These are phyloP conservation scores for Hypoxylon sp. DNA, from an alignment of 2,329 filamentous ascomycete genomes.

Conservation along the genomic window DNA sequence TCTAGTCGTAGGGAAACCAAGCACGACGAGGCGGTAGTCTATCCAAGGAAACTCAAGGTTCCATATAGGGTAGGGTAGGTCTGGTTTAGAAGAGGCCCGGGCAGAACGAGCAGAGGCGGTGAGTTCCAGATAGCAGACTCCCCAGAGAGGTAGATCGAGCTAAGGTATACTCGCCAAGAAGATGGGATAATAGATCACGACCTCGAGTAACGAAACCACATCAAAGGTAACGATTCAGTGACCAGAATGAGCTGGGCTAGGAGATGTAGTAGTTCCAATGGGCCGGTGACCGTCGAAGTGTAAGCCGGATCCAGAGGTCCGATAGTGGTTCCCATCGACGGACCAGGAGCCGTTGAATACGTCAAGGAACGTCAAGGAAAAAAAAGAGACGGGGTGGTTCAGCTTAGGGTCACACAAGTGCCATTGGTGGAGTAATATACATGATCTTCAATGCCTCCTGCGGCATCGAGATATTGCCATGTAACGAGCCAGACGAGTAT, in stretches of 20 bases:
- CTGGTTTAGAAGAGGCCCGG: slow-evolving; percentile 16
- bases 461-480: slow-evolving; percentile 42
- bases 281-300: slow-evolving; percentile 23
- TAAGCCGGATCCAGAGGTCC: slow-evolving; percentile 40
- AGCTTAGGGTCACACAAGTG: slow-evolving; percentile 39
- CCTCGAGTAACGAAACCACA: slow-evolving; percentile 16
- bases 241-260: slow-evolving; percentile 9
- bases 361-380: neutral
- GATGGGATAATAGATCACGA: slow-evolving; percentile 14
- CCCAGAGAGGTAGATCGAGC: slow-evolving; percentile 8
- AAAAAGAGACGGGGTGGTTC: slow-evolving; percentile 21
- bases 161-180: slow-evolving; percentile 23
- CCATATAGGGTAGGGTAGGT: slow-evolving; percentile 23
- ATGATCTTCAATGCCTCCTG: slow-evolving; percentile 44
- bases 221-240: slow-evolving; percentile 16
- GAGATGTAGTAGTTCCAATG: slow-evolving; percentile 25
- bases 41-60: slow-evolving; percentile 26
- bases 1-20: slow-evolving; percentile 14
- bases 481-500: slow-evolving; percentile 13
- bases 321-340: slow-evolving; percentile 37
- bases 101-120: slow-evolving; percentile 30
- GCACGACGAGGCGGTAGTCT: slow-evolving; percentile 17
- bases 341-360: slow-evolving; percentile 2
- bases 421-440: slow-evolving; percentile 45
- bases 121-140: slow-evolving; percentile 26